Conservation (phyloP, 495 filamentous ascomycete genomes). For the Evansstolkia leycettana region DNA sequence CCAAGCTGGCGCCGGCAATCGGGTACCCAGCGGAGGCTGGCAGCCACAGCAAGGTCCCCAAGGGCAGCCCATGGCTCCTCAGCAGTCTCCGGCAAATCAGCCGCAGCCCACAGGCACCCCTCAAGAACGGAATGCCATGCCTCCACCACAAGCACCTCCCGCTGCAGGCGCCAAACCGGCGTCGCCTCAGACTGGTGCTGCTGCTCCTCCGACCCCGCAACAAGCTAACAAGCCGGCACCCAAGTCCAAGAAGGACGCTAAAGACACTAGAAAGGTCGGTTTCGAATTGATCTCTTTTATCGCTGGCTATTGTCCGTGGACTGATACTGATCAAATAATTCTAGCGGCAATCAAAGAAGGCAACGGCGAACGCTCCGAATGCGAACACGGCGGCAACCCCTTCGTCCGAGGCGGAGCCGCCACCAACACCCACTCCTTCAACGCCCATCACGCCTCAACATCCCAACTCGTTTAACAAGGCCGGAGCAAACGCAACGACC, state of each 20-base stretch:
- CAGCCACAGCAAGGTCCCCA: conserved; percentile 50
- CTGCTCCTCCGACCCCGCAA: conserved; percentile 80
- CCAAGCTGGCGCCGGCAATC: conserved; percentile 33
- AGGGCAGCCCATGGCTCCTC: conserved; percentile 52
- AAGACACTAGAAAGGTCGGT: conserved; percentile 67
- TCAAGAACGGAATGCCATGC: conserved; percentile 67
- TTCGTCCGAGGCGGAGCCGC: conserved; percentile 59
- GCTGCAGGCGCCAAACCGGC: conserved; percentile 53
- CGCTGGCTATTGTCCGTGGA: conserved; percentile 6
- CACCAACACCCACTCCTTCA: conserved; percentile 66
- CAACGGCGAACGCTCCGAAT: conserved; percentile 41
- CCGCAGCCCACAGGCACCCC: conserved; percentile 59
- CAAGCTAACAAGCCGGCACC: conserved; percentile 66
- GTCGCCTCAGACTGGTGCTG: conserved; percentile 62
- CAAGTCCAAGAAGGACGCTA: conserved; percentile 76
- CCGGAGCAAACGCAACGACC: conserved; percentile 38
- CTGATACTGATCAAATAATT: conserved; percentile 7
- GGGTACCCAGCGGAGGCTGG: conserved; percentile 37
- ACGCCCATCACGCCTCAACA: conserved; percentile 83
- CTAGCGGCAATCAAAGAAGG: conserved; percentile 56
- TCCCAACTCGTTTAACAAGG: conserved; percentile 46
- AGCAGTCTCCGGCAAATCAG: conserved; percentile 38
- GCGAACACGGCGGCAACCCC: conserved; percentile 54
- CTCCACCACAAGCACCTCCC: conserved; percentile 74
- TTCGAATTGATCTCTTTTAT: conserved; percentile 11